These are phyloP conservation scores for Jasminum sambac DNA, from an alignment of 257 asterid genomes.

Conservation along the genomic window DNA sequence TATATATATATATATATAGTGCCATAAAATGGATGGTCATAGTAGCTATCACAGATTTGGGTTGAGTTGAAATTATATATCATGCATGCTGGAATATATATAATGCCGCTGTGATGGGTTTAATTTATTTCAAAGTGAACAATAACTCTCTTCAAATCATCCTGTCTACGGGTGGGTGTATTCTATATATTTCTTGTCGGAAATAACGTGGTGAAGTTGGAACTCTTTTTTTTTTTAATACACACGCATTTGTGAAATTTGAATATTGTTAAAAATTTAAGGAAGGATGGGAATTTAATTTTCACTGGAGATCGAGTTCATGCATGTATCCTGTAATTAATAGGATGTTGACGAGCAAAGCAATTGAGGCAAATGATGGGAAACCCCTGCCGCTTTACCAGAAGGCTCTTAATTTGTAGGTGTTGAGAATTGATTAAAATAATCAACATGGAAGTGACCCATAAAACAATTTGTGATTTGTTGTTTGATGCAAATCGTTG, in stretches of 20 bases:
- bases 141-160: not conserved
- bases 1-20: too few relatives aligned
- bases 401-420: conserved; percentile 89
- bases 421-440: too few relatives aligned
- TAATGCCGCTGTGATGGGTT: too few relatives aligned
- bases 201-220: not conserved
- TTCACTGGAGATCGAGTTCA: too few relatives aligned
- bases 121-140: not conserved
- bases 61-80: too few relatives aligned
- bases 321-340: not conserved
- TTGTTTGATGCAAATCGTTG: too few relatives aligned
- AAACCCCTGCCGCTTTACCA: conserved; percentile 87
- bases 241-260: not conserved
- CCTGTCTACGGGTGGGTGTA: not conserved
- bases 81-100: too few relatives aligned
- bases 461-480: too few relatives aligned
- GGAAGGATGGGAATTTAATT: not conserved
- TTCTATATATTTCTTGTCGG: too few relatives aligned
- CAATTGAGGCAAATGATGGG: conserved; percentile 87
- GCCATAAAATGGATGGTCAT: not conserved
- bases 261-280: too few relatives aligned
- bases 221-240: not conserved
- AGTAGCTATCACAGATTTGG: not conserved
- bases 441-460: too few relatives aligned
- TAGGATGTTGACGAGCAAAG: conserved; percentile 84